Base-by-base conservation (phyloP, 2,329 filamentous ascomycete genomes). In the Paradendryphiella salina region DNA sequence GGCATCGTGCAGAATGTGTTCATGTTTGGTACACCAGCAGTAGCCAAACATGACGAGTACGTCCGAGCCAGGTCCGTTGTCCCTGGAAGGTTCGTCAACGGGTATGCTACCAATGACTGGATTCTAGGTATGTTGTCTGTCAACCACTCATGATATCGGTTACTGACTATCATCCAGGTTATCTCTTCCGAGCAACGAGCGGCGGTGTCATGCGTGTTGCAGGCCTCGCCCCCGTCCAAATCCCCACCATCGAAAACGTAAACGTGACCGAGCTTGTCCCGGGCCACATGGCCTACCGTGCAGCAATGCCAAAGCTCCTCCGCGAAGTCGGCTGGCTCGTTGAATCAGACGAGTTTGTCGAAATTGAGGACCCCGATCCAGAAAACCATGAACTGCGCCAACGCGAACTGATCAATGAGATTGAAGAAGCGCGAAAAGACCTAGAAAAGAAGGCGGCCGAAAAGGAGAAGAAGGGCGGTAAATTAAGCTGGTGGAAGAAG, bases 341-440 rank as follows among this genome's bases (percentile, higher is more conserved):
- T 3, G 87, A 96, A 66, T 92, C 87, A 58, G 91, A 96, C 63
- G 93, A 97, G 70, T 99, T 97, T 68, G 86, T 84, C 1, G 94
- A 99, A 74, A 97, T 99, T 53, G 94, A 97, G 70, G 94, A 99
- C 61, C 91, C 94, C 0, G 94, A 99, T 66, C 94, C 94, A 0
- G 94, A 97, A 0, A 93, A 96, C 61, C 93, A 97, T 74, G 82
- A 84, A 42, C 82, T 90, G 69, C 82, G 92, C 39, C 94, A 99
- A 73, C 83, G 91, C 48, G 93, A 97, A 73, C 82, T 99, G 34
- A 96, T 99, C 70, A 91, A 88, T 64, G 94, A 99, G 74, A 96
- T 99, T 44, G 93, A 97, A 70, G 92, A 96, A 73, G 94, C 94
- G 5, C 84, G 94, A 31, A 91, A 87, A 68, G 85, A 94, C 65